phyloP scores from a whole-genome alignment of 106 monocot species.

The Dendrobium nobile region DNA sequence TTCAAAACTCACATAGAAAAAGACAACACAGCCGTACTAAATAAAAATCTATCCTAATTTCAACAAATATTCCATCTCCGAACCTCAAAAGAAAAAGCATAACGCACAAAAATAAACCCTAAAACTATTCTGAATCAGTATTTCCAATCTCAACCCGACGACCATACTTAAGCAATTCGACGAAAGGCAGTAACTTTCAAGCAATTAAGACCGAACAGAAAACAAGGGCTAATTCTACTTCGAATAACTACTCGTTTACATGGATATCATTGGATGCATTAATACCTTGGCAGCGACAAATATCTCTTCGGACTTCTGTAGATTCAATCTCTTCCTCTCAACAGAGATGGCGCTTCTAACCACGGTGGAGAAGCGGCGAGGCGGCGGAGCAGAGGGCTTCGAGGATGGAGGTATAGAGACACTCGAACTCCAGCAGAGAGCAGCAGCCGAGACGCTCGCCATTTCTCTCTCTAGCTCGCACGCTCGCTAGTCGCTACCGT shows the following conservation, averaged over 20 bases:
- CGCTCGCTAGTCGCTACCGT: too few relatives aligned
- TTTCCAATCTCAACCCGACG: not conserved
- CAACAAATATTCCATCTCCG: not conserved
- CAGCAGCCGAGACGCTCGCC: slow-evolving; percentile 36
- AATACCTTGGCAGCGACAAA: slow-evolving; percentile 74
- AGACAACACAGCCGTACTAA: too few relatives aligned
- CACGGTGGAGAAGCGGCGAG: slow-evolving; percentile 10
- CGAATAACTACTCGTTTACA: not conserved
- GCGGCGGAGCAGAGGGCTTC: slow-evolving; percentile 6
- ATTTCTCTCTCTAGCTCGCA: slow-evolving; percentile 3
- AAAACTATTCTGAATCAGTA: not conserved
- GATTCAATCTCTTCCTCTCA: slow-evolving; percentile 48
- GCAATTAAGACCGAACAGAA: not conserved
- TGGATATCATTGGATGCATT: not conserved
- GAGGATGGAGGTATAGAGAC: slow-evolving; percentile 15
- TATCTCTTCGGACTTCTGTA: slow-evolving; percentile 79
- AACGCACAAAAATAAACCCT: not conserved
- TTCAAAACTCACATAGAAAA: too few relatives aligned
- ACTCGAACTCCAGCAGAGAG: slow-evolving; percentile 38
- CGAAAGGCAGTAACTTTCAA: not conserved
- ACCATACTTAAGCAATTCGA: not conserved
- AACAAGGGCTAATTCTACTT: not conserved
- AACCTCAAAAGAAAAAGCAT: not conserved
- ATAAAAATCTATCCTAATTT: not conserved
- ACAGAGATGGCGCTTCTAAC: slow-evolving; percentile 54